phyloP scores from a whole-genome alignment of 371 early-diverging fungal genomes.

The Dichotomocladium elegans region DNA sequence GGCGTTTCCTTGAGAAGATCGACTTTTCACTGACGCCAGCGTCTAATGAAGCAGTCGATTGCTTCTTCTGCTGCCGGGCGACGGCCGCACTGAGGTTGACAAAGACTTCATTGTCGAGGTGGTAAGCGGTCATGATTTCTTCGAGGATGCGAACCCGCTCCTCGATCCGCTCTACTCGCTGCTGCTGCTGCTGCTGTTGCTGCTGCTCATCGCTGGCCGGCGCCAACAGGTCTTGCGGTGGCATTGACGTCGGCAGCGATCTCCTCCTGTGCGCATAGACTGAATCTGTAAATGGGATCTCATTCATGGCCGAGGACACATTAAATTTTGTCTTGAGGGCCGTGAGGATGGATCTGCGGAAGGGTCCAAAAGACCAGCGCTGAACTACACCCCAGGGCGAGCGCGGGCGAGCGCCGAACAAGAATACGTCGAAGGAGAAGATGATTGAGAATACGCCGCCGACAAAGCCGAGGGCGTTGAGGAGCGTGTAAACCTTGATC shows the following conservation, averaged over 20 bases:
- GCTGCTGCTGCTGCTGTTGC: background rate
- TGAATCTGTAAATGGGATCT: too few species aligned
- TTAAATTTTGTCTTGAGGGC: background rate
- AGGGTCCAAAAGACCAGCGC: slow-evolving; percentile 43
- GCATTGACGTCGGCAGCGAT: too few species aligned
- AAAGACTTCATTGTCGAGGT: background rate
- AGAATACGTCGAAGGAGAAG: slow-evolving; percentile 36
- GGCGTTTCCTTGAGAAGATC: too few species aligned
- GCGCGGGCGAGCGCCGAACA: slow-evolving; percentile 46
- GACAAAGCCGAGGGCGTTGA: slow-evolving; percentile 46
- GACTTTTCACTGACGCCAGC: too few species aligned
- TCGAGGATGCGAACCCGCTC: background rate
- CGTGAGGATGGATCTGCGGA: slow-evolving; percentile 25
- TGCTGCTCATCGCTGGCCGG: background rate
- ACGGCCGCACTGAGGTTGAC: background rate
- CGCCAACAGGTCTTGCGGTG: too few species aligned
- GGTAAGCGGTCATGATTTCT: background rate
- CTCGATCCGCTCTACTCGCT: background rate
- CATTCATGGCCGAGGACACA: background rate
- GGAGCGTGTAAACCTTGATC: slow-evolving; percentile 42
- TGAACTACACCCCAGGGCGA: slow-evolving; percentile 52
- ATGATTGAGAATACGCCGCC: slow-evolving; percentile 47
- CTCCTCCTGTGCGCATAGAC: too few species aligned
- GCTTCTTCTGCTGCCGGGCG: too few species aligned
- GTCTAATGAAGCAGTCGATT: too few species aligned